Evolutionary conservation across 2,329 filamentous ascomycete species (phyloP).

Genomic region (Cyclaneusma minus): DNA sequence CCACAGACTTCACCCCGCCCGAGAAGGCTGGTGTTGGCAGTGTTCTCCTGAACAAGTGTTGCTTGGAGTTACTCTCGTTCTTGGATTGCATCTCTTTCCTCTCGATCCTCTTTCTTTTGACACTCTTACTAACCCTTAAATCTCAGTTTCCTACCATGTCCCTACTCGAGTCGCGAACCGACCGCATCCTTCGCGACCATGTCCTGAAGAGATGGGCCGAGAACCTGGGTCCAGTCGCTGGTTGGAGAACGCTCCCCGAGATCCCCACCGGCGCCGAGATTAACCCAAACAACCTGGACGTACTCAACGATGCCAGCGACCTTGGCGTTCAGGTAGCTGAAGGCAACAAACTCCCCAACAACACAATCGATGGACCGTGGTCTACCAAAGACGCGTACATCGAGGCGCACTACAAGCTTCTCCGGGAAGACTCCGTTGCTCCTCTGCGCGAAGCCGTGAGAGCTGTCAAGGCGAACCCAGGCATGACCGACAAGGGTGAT

Average conservation of each 20-base stretch:
- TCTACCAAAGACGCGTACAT: constrained; percentile 49
- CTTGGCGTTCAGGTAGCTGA: too few species aligned
- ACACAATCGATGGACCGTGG: constrained; percentile 42
- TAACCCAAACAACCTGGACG: too few species aligned
- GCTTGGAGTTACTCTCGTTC: too few species aligned
- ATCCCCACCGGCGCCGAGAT: constrained; percentile 39
- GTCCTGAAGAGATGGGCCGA: constrained; percentile 9
- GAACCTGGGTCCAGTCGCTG: constrained; percentile 3
- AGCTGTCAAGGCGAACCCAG: constrained; percentile 33
- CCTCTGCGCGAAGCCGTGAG: constrained; percentile 52
- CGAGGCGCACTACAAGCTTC: constrained; percentile 55
- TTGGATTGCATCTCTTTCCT: background rate
- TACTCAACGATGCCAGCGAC: too few species aligned
- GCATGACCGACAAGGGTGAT: constrained; percentile 38
- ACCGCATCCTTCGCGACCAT: too few species aligned
- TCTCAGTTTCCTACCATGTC: constrained; percentile 1
- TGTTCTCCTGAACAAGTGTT: too few species aligned
- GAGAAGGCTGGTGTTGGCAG: too few species aligned
- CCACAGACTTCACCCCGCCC: too few species aligned
- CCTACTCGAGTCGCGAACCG: constrained; percentile 5
- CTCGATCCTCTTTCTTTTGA: constrained; percentile 2
- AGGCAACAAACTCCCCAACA: too few species aligned
- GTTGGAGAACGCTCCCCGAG: constrained; percentile 32
- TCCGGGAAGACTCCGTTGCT: constrained; percentile 59
- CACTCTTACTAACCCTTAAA: background rate